Conservation (phyloP, 371 early-diverging fungal genomes). For the Circinella umbellata region DNA sequence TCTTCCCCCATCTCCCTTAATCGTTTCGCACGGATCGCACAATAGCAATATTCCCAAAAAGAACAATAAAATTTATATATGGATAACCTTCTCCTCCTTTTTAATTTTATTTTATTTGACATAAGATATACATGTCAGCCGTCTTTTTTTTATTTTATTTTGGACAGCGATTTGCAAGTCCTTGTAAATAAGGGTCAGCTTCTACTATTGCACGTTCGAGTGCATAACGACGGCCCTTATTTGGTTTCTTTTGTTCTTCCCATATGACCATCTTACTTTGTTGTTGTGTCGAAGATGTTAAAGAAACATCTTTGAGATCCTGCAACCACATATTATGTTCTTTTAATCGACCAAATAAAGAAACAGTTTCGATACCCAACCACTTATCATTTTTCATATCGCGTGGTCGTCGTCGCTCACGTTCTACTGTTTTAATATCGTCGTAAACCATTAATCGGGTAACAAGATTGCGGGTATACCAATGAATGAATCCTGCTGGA, state of each 20-base stretch:
- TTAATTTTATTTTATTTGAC: too few species aligned
- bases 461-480: constrained; percentile 42
- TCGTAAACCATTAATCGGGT: constrained; percentile 47
- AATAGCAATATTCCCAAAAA: too few species aligned
- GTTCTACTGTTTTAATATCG: constrained; percentile 44
- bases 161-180: constrained; percentile 23
- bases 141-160: not conserved
- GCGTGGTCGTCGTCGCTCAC: constrained; percentile 39
- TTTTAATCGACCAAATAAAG: constrained; percentile 35
- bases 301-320: constrained; percentile 28
- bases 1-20: too few species aligned
- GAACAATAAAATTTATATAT: too few species aligned
- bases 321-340: constrained; percentile 43
- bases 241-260: constrained; percentile 24
- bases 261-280: constrained; percentile 30
- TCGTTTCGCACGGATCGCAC: constrained; percentile 5
- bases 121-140: too few species aligned
- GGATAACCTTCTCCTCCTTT: too few species aligned
- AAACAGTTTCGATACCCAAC: constrained; percentile 43
- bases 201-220: constrained; percentile 45
- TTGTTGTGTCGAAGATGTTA: constrained; percentile 10
- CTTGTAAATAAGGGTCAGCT: constrained; percentile 48
- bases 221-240: constrained; percentile 17
- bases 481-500: constrained; percentile 48
- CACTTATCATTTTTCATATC: constrained; percentile 40